Percentiles rank a stretch among this genome's conserved stretches.
Evolutionary conservation across 148 eudicot genomes (phyloP).

Genomic region (Chenopodium berlandieri): DNA sequence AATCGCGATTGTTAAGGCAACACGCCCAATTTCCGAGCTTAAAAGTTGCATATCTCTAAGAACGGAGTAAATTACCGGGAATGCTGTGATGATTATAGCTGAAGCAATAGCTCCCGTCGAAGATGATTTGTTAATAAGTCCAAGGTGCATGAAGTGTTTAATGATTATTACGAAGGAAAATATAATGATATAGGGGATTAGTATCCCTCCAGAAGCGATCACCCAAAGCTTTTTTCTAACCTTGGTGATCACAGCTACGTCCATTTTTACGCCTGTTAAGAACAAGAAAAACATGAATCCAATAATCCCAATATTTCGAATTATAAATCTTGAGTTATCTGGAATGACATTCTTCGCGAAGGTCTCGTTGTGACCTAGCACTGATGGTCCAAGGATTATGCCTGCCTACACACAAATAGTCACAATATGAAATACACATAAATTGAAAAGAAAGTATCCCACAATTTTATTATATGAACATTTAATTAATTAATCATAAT

Average conservation of each 20-base stretch:
- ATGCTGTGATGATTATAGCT: neutral
- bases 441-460: too few relatives aligned
- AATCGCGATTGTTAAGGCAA: neutral
- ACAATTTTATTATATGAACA: too few relatives aligned
- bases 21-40: neutral
- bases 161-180: too few relatives aligned
- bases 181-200: neutral
- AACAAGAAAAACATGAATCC: neutral
- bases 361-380: neutral
- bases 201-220: neutral
- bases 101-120: neutral
- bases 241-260: neutral
- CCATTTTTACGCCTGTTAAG: neutral
- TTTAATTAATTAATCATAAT: too few relatives aligned
- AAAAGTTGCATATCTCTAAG: neutral
- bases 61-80: neutral
- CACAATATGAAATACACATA: too few relatives aligned
- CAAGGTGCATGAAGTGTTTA: neutral
- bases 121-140: too few relatives aligned
- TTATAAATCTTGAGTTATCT: neutral
- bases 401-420: neutral
- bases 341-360: neutral
- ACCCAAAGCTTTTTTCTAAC: neutral
- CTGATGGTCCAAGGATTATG: neutral
- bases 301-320: neutral